Evolutionary conservation across 257 asterid species (phyloP).

Genomic region (Schizonepeta tenuifolia): DNA sequence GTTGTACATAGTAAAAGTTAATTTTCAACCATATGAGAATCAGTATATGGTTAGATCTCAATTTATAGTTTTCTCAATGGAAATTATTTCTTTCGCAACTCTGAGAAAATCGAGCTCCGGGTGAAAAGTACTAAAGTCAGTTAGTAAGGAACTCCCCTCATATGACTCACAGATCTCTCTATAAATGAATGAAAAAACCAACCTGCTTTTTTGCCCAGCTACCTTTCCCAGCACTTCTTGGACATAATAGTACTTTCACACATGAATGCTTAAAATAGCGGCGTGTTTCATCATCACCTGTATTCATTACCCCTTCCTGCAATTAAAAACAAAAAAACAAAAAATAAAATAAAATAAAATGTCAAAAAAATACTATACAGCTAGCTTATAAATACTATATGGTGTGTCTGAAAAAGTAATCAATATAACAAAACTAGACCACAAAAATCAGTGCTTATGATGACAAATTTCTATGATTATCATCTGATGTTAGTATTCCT

Average conservation of each 20-base stretch:
- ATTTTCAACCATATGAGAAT: background rate
- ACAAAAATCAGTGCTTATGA: background rate
- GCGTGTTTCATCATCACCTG: conserved; percentile 91
- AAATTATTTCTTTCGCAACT: background rate
- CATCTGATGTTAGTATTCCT: background rate
- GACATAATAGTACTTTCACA: conserved; percentile 83
- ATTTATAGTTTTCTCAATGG: background rate
- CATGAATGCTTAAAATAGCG: conserved; percentile 89
- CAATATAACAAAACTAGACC: background rate
- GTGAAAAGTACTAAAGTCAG: background rate
- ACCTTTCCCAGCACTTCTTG: conserved; percentile 85
- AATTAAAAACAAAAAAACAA: no score
- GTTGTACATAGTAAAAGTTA: background rate
- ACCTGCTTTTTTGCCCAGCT: conserved; percentile 81
- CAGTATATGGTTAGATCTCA: background rate
- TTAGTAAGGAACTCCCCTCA: background rate
- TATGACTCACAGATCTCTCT: background rate
- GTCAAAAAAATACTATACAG: background rate
- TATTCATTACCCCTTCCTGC: conserved; percentile 93
- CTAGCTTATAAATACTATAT: background rate
- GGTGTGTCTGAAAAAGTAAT: background rate
- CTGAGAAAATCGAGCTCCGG: background rate
- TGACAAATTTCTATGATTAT: conserved; percentile 1
- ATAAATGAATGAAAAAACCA: background rate
- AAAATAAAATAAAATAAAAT: background rate